Evolutionary conservation across 345 rosid species (phyloP).

Genomic region (Rhizophora mangle): DNA sequence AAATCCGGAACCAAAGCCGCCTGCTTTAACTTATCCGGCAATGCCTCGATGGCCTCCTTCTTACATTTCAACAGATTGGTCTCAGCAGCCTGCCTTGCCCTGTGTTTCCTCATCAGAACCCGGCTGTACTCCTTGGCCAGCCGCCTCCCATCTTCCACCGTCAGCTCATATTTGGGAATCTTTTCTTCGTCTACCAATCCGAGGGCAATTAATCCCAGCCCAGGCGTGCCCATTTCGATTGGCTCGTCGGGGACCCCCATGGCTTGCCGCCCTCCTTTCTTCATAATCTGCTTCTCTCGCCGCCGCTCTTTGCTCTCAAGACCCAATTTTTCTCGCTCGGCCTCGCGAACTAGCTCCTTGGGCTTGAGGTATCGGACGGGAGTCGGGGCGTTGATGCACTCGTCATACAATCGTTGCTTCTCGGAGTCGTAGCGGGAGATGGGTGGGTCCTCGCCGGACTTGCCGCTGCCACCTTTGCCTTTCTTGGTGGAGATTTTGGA

Average conservation of each 20-base stretch:
- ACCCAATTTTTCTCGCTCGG: slow-evolving; percentile 70
- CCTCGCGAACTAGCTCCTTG: slow-evolving; percentile 63
- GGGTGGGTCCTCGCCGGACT: background rate
- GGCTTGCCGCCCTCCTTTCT: slow-evolving; percentile 49
- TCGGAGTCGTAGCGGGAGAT: slow-evolving; percentile 21
- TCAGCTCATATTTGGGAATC: slow-evolving; percentile 74
- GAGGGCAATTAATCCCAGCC: slow-evolving; percentile 64
- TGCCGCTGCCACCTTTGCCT: slow-evolving; percentile 15
- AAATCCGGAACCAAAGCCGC: slow-evolving; percentile 79
- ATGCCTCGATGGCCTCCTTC: slow-evolving; percentile 72
- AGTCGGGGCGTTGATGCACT: slow-evolving; percentile 72
- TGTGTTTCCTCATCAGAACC: slow-evolving; percentile 75
- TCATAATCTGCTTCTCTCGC: slow-evolving; percentile 61
- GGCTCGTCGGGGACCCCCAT: slow-evolving; percentile 63
- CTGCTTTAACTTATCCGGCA: slow-evolving; percentile 61
- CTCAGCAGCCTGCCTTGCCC: slow-evolving; percentile 75
- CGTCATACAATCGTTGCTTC: slow-evolving; percentile 50
- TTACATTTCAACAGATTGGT: slow-evolving; percentile 44
- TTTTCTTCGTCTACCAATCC: slow-evolving; percentile 74
- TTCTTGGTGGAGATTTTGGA: slow-evolving; percentile 54
- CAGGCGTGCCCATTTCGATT: slow-evolving; percentile 59
- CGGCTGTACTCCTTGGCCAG: slow-evolving; percentile 83
- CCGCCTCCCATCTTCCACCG: slow-evolving; percentile 78
- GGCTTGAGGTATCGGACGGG: slow-evolving; percentile 66
- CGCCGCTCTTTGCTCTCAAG: slow-evolving; percentile 59